Base-by-base conservation (phyloP, 441 rosid species). In the Erodium moschatum region DNA sequence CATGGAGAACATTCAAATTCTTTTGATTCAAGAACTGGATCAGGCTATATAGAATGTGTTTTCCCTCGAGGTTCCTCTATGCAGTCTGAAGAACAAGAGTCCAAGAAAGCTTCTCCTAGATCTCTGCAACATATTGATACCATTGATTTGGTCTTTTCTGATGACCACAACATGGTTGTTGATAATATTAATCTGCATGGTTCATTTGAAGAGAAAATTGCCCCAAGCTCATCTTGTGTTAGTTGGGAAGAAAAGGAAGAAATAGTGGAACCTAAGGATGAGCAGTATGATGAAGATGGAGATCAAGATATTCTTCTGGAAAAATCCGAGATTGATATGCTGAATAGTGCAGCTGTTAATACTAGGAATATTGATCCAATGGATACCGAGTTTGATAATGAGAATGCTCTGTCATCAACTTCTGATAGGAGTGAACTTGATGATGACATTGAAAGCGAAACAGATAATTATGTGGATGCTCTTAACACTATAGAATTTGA, bases 241-340 rank as follows among this genome's bases (percentile, higher is more conserved):
- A 81, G 76, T 3, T 87, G 92, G 97, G 98, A 86, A 75, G 96
- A 90, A 79, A 93, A 90, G 81, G 82, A 72, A n/a, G 91, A 89
- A 80, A 75, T 81, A 74, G 72, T 78, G 80, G 86, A 84, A 77
- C 79, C 73, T 48, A 54, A 66, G 72, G 76, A 35, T 68, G 75
- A 78, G 60, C 73, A 78, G 33, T 40, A 33, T 56, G 73, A 78
- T 31, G 71, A 27, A 68, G 69, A 64, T 74, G 81, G 80, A 75
- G 78, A 68, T 70, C 70, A 70, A 13, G 82, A 73, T 64, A 72
- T 64, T 64, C 71, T 76, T 60, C 76, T 70, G 48, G 38, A 56
- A 27, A 79, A 77, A 66, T 72, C 73, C 74, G 80, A 71, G 67
- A 65, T 65, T 24, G 80, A 62, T 72, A 64, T 31, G 54, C 78